A percentile compares a stretch with the other conserved stretches of the same genome.
Conservation (phyloP, 2,329 filamentous ascomycete species). For the Neocucurbitaria cava region DNA sequence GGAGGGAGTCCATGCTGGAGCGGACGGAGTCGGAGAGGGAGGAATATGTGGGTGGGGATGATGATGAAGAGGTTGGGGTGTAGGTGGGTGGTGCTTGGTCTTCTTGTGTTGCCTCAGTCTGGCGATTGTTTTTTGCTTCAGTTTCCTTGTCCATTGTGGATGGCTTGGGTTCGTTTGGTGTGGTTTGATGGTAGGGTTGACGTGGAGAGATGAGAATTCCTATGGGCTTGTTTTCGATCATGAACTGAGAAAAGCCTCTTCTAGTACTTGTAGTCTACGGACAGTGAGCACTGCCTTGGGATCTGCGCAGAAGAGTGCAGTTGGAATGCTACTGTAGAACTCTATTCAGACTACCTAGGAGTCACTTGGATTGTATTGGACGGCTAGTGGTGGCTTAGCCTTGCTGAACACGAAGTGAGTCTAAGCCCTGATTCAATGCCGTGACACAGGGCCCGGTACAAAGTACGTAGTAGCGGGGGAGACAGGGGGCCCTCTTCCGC, state of each 20-base stretch:
- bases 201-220: neutral
- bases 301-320: neutral
- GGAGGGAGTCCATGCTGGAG: conserved; percentile 1
- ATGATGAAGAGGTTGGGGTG: neutral
- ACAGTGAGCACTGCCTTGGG: neutral
- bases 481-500: too few species aligned
- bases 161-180: neutral
- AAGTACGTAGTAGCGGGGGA: too few species aligned
- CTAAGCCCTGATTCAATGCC: too few species aligned
- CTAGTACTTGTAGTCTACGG: neutral
- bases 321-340: too few species aligned
- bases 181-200: neutral
- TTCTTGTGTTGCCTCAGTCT: neutral
- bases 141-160: neutral
- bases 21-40: conserved; percentile 1
- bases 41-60: conserved; percentile 14
- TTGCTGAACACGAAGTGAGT: too few species aligned
- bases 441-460: too few species aligned
- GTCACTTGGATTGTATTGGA: too few species aligned
- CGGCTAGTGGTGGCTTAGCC: too few species aligned
- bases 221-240: neutral
- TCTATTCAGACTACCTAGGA: too few species aligned
- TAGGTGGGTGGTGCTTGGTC: conserved; percentile 11
- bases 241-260: neutral
- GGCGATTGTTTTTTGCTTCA: neutral